Percentiles rank a stretch among this genome's conserved stretches.
Evolutionary conservation across 75 land plant species (phyloP).

Genomic region (Pseudotsuga menziesii): DNA sequence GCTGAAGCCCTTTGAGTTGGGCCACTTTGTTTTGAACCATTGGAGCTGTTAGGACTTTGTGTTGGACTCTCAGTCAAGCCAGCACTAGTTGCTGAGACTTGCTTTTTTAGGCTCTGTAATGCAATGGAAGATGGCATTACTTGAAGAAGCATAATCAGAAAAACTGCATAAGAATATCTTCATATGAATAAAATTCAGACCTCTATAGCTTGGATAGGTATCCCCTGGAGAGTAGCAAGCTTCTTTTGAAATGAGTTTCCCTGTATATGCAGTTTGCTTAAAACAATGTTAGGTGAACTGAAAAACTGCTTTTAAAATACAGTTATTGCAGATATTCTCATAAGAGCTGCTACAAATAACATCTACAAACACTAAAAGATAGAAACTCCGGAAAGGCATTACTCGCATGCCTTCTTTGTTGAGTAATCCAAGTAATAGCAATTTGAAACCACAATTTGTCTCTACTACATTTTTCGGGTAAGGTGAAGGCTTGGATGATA

Average conservation of each 20-base stretch:
- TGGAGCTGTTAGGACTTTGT: slow-evolving; percentile 24
- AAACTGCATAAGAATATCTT: no score
- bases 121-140: no score
- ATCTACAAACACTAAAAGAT: background rate
- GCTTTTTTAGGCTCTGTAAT: slow-evolving; percentile 7
- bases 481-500: background rate
- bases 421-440: background rate
- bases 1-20: slow-evolving; percentile 86
- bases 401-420: no score
- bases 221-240: slow-evolving; percentile 49
- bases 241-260: slow-evolving; percentile 86
- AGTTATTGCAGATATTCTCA: background rate
- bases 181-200: slow-evolving; percentile 16
- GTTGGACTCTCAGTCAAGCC: background rate
- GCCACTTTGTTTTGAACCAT: slow-evolving; percentile 40
- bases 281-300: background rate
- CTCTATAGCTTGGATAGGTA: slow-evolving; percentile 43
- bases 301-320: background rate
- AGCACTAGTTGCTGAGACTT: slow-evolving; percentile 5
- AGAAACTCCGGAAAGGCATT: background rate
- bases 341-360: background rate
- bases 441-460: background rate
- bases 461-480: background rate
- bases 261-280: slow-evolving; percentile 37
- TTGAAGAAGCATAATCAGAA: no score